Evolutionary conservation across 1,284 basidiomycete genomes (phyloP), one percentile per base, ranked within the genome.

Genomic region (Ganoderma resinaceum): DNA sequence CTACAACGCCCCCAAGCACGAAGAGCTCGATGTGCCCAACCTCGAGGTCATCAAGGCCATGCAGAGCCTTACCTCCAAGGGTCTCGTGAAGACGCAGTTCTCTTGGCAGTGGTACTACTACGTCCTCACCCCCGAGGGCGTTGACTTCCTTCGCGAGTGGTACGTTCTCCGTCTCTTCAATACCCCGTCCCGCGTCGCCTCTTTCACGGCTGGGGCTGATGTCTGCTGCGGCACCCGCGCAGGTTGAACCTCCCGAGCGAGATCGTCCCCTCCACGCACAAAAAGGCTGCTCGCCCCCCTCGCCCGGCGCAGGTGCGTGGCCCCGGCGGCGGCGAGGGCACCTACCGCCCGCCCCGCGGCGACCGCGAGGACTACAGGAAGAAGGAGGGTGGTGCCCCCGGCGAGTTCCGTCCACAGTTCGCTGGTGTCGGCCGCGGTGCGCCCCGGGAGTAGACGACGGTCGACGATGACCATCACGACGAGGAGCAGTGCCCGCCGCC

Each of bases 31-130:
- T 74, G 92, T 99, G 79, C 94, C 95, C 76, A 99, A 99, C 87
- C 92, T 99, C 75, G 88, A 98, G 82, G 98, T 99, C 78, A 98
- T 99, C 90, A 99, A 99, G 91, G 96, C 96, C 72, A 92, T 97
- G 87, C 97, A 99, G 84, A 97, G 95, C 83, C 88, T 99, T 77
- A 99, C 95, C 80, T 98, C 96, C 71, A 93, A 90, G 84, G 96
- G 96, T 73, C 93, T 88, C 84, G 96, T 99, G 84, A 98, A 99
- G 91, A 99, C 97, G 75, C 97, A 97, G 82, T 96, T 97, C 87
- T 95, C 92, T 66, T 97, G 95, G 95, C 95, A 96, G 80, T 95
- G 90, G 87, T 96, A 95, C 84, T 97, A 97, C 89, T 98, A 98
- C 85, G 89, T 91, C 79, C 88, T 98, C 80, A 98, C 96, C 77